Evolutionary conservation across 2,329 filamentous ascomycete species (phyloP), one percentile per base, ranked within the genome.

Genomic region (Colletotrichum tropicicola): DNA sequence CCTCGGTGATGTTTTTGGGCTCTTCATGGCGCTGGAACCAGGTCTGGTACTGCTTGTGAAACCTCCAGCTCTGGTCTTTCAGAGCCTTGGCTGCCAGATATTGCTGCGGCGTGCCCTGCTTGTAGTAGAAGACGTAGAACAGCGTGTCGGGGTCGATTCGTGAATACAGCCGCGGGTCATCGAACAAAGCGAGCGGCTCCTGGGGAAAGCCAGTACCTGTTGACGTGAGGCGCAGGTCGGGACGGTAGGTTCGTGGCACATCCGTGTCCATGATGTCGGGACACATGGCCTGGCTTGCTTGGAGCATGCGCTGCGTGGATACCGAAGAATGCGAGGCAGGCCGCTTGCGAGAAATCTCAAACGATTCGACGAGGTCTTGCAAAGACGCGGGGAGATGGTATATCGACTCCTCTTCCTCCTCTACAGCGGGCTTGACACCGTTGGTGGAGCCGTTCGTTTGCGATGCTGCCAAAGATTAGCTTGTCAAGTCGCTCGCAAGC

Each of bases 21-120:
- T 99, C 96, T 75, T 99, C 96, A 71, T 99, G 96, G 54, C 96
- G 88, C 79, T 99, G 96, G 75, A 99, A 99, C 96, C 96, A 99
- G 1, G 96, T 99, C 79, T 97, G 96, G 76, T 99, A 99, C 78
- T 98, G 96, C 84, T 99, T 99, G 82, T 99, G 96, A 78, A 99
- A 99, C 60, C 96, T 88, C 96, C 96, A 99, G 79, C 94, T 98
- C 79, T 99, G 96, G 70, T 95, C 92, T 81, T 99, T 99, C 55
- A 99, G 83, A n/a, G 96, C 93, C 79, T 97, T 97, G 13, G 96
- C 96, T 2, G 96, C 94, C 64, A 98, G 85, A 75, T 94, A 98
- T 77, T 99, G 96, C 77, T 98, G 94, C 71, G 97, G 94, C 1
- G 94, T 94, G 25, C 94, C 94, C 79, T 99, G 96, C 71, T 95